Conservation (phyloP, 768 basidiomycete genomes). For the Leccinum variicolor region DNA sequence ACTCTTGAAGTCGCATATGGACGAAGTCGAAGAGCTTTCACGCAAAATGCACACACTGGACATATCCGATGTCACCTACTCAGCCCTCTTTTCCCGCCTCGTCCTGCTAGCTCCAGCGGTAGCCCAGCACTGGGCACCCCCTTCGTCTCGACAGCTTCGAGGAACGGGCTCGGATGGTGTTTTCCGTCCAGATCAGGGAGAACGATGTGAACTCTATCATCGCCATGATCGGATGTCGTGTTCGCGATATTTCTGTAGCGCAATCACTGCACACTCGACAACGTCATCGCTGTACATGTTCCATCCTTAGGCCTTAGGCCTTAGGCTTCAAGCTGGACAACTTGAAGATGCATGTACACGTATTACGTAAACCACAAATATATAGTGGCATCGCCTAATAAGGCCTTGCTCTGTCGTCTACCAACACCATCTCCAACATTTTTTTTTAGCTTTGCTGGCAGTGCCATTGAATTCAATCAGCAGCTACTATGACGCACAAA, state of each 20-base stretch:
- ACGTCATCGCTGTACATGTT: constrained; percentile 16
- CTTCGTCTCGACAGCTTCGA: not conserved
- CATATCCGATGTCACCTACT: not conserved
- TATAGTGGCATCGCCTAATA: not conserved
- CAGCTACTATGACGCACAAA: not conserved
- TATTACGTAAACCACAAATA: not conserved
- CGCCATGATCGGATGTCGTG: not conserved
- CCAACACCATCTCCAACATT: not conserved
- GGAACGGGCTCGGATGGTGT: not conserved
- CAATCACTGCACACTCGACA: constrained; percentile 19
- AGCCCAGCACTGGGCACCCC: not conserved
- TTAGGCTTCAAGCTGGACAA: not conserved
- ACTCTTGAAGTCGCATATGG: not conserved
- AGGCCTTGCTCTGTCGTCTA: not conserved
- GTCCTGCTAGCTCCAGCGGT: not conserved
- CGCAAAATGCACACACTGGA: not conserved
- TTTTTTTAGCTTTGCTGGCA: not conserved
- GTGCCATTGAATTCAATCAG: not conserved
- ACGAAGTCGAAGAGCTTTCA: not conserved
- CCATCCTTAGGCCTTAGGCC: no score
- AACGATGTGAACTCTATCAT: not conserved
- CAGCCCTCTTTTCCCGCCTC: not conserved
- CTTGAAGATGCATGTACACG: no score
- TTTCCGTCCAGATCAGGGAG: no score
- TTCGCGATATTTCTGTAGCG: constrained; percentile 15